Conservation (phyloP, 176 grass and related monocot species). For the Carex littledalei region DNA sequence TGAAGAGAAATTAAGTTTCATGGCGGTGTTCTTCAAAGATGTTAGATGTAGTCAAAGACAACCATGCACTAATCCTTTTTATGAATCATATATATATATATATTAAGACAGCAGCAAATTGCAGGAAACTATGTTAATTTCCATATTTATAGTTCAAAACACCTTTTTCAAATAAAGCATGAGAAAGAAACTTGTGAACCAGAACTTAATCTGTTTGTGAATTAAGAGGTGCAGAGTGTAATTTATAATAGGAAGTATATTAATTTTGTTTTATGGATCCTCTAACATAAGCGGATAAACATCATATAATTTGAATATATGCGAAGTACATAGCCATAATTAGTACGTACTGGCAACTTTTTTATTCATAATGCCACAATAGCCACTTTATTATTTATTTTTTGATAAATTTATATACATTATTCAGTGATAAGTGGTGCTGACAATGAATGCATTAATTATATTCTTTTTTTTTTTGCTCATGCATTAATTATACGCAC, state of each 20-base stretch:
- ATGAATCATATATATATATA: not conserved
- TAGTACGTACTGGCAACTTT: not conserved
- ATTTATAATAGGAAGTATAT: not conserved
- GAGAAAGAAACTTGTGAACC: not conserved
- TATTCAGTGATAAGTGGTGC: not conserved
- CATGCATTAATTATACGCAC: not conserved
- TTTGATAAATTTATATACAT: not conserved
- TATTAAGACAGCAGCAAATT: not conserved
- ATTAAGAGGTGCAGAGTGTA: not conserved
- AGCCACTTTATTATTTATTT: not conserved
- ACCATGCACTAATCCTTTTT: not conserved
- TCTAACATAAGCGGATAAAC: not conserved
- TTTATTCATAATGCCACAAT: not conserved
- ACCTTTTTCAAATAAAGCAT: not conserved
- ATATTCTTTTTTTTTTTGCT: not conserved
- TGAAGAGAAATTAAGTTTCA: slow-evolving; percentile 1
- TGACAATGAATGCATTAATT: slow-evolving; percentile 1
- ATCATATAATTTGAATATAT: not conserved
- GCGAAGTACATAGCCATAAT: not conserved
- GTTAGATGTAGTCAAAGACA: not conserved
- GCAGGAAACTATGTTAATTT: not conserved
- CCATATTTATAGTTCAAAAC: not conserved
- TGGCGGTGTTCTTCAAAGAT: not conserved
- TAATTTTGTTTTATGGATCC: not conserved
- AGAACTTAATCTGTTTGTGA: not conserved